phyloP scores from a whole-genome alignment of 2,329 filamentous ascomycete genomes.

The Corniculantispora saksenae region DNA sequence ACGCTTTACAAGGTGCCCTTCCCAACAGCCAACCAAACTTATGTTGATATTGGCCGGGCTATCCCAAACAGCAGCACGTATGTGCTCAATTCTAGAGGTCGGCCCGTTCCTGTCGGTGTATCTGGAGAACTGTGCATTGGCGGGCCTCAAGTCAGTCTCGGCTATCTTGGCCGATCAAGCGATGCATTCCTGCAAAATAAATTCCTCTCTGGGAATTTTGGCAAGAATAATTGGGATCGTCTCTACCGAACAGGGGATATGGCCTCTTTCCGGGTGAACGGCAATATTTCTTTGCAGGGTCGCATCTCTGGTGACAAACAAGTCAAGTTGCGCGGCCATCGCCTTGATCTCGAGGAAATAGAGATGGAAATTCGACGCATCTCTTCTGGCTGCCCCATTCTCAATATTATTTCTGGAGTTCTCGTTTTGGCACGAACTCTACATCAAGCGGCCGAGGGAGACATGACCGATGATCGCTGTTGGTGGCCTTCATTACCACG shows the following conservation, averaged over 20 bases:
- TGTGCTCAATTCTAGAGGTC: conserved; percentile 3
- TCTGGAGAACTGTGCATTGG: conserved; percentile 9
- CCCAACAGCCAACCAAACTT: background rate
- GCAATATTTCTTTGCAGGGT: conserved; percentile 39
- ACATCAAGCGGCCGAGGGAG: background rate
- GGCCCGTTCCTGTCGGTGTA: background rate
- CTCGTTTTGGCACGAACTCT: conserved; percentile 26
- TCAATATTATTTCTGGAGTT: conserved; percentile 22
- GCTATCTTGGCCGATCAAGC: conserved; percentile 10
- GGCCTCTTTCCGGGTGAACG: conserved; percentile 37
- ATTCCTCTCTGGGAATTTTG: background rate
- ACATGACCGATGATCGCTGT: conserved; percentile 25
- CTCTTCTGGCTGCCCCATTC: conserved; percentile 19
- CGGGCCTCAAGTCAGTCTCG: conserved; percentile 8
- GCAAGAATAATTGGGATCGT: conserved; percentile 29
- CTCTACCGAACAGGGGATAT: conserved; percentile 47
- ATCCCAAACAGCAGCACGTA: conserved; percentile 5
- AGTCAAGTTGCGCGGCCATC: conserved; percentile 33
- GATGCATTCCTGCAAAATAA: background rate
- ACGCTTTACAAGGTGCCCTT: conserved; percentile 4
- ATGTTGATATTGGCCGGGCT: conserved; percentile 1
- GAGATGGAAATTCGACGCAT: conserved; percentile 30
- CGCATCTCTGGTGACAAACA: conserved; percentile 42
- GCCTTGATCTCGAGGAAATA: conserved; percentile 42
- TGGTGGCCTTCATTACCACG: conserved; percentile 28